phyloP scores from a whole-genome alignment of 768 basidiomycete species.

The Multifurca ochricompacta region DNA sequence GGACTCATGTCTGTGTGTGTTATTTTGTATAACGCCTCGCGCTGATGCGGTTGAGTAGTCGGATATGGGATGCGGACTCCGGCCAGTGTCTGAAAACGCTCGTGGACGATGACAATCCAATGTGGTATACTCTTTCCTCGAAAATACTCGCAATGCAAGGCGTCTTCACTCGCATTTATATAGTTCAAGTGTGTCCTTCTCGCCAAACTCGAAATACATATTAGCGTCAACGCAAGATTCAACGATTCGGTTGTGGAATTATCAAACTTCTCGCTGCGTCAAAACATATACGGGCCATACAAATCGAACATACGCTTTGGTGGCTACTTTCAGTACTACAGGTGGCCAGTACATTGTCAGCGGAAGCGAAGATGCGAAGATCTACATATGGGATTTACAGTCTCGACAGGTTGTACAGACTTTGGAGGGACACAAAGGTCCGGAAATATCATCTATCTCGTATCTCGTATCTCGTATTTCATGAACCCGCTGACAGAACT shows the following conservation, averaged over 20 bases:
- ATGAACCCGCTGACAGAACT: neutral
- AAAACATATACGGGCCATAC: conserved; percentile 88
- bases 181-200: conserved; percentile 85
- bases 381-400: conserved; percentile 88
- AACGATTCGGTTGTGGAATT: conserved; percentile 91
- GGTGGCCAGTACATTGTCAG: conserved; percentile 67
- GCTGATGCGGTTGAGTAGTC: conserved; percentile 40
- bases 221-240: conserved; percentile 92
- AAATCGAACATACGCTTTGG: conserved; percentile 79
- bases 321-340: conserved; percentile 55
- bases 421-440: conserved; percentile 77
- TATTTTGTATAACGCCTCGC: neutral
- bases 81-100: conserved; percentile 97
- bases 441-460: neutral
- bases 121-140: conserved; percentile 51
- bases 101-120: conserved; percentile 93
- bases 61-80: conserved; percentile 95
- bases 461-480: neutral
- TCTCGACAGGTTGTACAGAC: conserved; percentile 66
- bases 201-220: conserved; percentile 86
- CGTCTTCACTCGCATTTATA: neutral
- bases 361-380: conserved; percentile 85
- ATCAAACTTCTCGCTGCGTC: conserved; percentile 80
- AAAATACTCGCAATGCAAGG: neutral
- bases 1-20: conserved; percentile 74